Evolutionary conservation across 2,329 filamentous ascomycete species (phyloP), one percentile per base, ranked within the genome.

Genomic region (Hysterium pulicare): DNA sequence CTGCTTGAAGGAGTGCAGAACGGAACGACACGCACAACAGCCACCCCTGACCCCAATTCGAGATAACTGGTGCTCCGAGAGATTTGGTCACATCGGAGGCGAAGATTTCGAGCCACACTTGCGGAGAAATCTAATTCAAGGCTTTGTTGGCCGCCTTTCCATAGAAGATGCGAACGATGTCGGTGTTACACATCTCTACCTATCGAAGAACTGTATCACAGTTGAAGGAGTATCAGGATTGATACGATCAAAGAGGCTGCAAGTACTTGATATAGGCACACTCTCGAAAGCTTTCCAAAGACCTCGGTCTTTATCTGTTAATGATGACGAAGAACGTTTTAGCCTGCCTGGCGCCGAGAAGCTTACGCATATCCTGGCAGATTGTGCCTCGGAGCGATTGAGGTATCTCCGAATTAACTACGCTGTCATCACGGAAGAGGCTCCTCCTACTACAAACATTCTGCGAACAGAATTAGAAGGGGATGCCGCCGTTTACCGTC

Each of bases 111-210:
- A 81, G 49, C 63, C 70, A 22, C 75, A 73, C 38, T 65, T 82
- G 17, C 61, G 76, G 3, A 55, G 53, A 19, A 62, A 59, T 33
- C 49, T 67, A 17, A 63, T 61, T 0, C 47, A 48, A 28, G 60
- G 60, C 1, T 74, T 79, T 32, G 71, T 77, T 13, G 74, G 73
- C 8, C 71, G 74, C 38, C 71, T 79, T 22, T 72, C 75, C 28
- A 72, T 82, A 21, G 78, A 82, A 50, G 72, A 79, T 48, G 65
- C 75, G 1, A 70, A 74, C 17, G 69, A 75, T 51, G 64, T 68
- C 8, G 80, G 80, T 2, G 72, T 82, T 28, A 82, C 79, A 0
- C 79, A 83, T 61, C 62, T 83, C 2, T 81, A 79, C 51, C 70
- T 83, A 11, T 71, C 78, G 3, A 71, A 72, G 6, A 83, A 83